Evolutionary conservation across 495 filamentous ascomycete species (phyloP).

Genomic region (Xylaria intraflava): DNA sequence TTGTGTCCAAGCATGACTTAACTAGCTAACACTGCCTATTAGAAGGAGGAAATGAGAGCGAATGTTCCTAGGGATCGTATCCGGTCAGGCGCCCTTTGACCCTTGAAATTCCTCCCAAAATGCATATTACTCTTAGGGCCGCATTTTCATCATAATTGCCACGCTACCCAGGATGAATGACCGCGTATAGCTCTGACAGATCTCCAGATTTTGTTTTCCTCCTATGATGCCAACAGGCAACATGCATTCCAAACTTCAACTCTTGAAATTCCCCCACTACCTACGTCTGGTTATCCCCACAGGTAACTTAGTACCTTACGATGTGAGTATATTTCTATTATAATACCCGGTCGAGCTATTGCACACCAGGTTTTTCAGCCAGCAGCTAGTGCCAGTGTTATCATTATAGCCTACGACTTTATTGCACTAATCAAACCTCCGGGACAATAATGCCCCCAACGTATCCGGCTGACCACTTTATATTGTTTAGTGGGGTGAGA

Average conservation of each 20-base stretch:
- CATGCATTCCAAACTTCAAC: constrained; percentile 89
- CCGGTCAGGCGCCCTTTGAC: constrained; percentile 17
- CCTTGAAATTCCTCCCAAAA: not conserved
- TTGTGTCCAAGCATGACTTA: not conserved
- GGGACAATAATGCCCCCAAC: not conserved
- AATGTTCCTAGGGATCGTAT: constrained; percentile 39
- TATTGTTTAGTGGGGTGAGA: constrained; percentile 64
- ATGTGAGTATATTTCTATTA: constrained; percentile 25
- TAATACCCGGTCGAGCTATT: not conserved
- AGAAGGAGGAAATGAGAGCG: constrained; percentile 48
- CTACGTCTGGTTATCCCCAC: constrained; percentile 72
- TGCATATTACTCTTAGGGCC: not conserved
- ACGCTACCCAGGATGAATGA: not conserved
- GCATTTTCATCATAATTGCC: not conserved
- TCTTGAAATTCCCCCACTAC: constrained; percentile 64
- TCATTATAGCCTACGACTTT: not conserved
- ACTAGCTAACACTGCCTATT: not conserved
- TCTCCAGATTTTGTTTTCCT: constrained; percentile 62
- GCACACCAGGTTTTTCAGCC: not conserved
- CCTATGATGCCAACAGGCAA: constrained; percentile 45
- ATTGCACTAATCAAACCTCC: not conserved
- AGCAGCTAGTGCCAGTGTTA: not conserved
- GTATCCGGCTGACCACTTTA: constrained; percentile 2
- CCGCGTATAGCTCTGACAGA: not conserved
- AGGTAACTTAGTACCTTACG: constrained; percentile 71